These are phyloP conservation scores for Coemansia sp. DNA, from an alignment of 192 early-diverging fungal species.

Conservation along the genomic window DNA sequence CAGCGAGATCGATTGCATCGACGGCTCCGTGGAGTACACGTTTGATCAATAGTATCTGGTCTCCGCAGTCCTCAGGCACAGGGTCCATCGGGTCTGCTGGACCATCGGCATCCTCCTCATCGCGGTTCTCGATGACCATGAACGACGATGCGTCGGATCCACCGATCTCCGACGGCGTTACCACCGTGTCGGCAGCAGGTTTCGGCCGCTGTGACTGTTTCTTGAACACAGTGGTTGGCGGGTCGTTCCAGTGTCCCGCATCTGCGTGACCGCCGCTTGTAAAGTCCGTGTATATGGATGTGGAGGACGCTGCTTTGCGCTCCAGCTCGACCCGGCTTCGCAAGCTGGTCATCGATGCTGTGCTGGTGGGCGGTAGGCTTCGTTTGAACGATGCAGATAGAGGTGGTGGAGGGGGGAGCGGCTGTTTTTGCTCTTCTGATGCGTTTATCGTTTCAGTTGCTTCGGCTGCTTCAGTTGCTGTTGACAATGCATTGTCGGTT, in stretches of 20 bases:
- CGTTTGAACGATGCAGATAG: not conserved
- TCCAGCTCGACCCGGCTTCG: conserved; percentile 28
- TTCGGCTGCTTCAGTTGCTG: conserved; percentile 3
- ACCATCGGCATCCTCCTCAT: conserved; percentile 3
- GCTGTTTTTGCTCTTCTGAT: conserved; percentile 1
- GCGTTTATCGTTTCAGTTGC: not conserved
- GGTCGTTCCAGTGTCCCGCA: conserved; percentile 57
- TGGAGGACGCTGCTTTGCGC: conserved; percentile 18
- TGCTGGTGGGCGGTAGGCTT: conserved; percentile 8
- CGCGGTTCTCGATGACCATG: conserved; percentile 23
- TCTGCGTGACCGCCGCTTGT: conserved; percentile 41
- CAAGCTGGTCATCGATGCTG: conserved; percentile 26
- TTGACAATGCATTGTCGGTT: too few species aligned
- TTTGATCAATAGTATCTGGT: conserved; percentile 7
- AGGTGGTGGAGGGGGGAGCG: conserved; percentile 17
- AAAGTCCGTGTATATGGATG: conserved; percentile 49
- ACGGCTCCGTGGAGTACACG: conserved; percentile 7
- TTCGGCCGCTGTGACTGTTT: conserved; percentile 9
- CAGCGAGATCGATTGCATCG: conserved; percentile 1
- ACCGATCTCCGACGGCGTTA: conserved; percentile 1
- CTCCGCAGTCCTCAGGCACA: conserved; percentile 16
- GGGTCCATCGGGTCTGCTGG: not conserved
- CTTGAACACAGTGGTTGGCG: conserved; percentile 48
- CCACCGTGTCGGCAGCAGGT: conserved; percentile 2
- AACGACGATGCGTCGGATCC: conserved; percentile 26